These are phyloP conservation scores for Quercus phellos DNA, from an alignment of 331 rosid genomes.

Conservation along the genomic window DNA sequence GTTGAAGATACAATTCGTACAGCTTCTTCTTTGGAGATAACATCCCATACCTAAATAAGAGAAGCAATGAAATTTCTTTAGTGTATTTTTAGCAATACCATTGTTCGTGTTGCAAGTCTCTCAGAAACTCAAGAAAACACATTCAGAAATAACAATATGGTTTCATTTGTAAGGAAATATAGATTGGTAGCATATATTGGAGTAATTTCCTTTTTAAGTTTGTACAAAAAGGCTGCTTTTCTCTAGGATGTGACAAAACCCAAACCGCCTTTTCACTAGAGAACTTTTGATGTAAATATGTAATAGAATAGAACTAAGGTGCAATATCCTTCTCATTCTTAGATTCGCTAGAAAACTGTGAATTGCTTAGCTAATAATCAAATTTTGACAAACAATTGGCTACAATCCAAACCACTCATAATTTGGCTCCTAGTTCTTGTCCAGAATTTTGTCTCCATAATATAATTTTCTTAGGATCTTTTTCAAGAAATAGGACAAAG, in stretches of 20 bases:
- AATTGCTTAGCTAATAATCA: neutral
- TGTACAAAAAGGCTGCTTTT: no score
- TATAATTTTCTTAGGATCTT: neutral
- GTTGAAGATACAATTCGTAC: conserved; percentile 61
- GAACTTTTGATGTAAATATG: no score
- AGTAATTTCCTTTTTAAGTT: no score
- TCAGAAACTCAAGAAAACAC: neutral
- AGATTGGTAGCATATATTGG: no score
- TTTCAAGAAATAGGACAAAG: neutral
- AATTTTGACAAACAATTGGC: neutral
- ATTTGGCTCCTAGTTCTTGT: no score
- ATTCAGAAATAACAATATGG: neutral
- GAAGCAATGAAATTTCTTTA: neutral
- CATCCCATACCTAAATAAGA: conserved; percentile 84
- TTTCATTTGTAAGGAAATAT: neutral
- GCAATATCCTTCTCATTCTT: no score
- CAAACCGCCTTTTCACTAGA: no score
- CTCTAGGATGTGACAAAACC: no score
- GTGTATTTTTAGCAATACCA: neutral
- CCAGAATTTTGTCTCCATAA: neutral
- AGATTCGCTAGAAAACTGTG: no score
- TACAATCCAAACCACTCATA: neutral
- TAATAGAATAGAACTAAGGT: no score
- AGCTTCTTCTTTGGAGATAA: conserved; percentile 85
- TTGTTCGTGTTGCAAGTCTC: no score